Evolutionary conservation across 345 rosid genomes (phyloP), one percentile per base, ranked within the genome.

Genomic region (Eucalyptus virginea): DNA sequence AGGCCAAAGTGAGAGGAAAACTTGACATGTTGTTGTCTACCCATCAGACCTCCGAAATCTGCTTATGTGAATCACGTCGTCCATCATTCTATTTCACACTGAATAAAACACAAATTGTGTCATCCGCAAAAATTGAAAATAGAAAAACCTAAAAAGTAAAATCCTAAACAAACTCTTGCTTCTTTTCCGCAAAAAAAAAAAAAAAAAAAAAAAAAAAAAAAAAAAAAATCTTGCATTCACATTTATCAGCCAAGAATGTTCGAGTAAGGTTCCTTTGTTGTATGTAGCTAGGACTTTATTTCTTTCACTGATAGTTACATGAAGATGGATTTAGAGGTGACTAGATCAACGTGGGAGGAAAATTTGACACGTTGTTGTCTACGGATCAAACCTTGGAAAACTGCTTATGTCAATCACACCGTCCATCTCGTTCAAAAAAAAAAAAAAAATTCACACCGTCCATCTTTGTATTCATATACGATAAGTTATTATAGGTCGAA

Each of bases 401-500:
- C 2, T 34, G 24, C 81, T 18, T 9, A 3, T 34, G 42, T 69
- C 42, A 34, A 34, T 32, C 23, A 34, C 81, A 40, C 0, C 7
- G 1, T 17, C 4, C 12, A 8, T 17, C 56, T 51, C n/a, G n/a
- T n/a, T n/a, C n/a, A n/a, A n/a, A n/a, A n/a, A n/a, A n/a, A n/a
- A n/a, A n/a, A n/a, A n/a, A n/a, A n/a, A n/a, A n/a, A n/a, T n/a
- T 32, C 23, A 34, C 81, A 40, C 0, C 7, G 1, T 17, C 4
- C 12, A 8, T 17, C 56, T 51, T 51, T 51, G 44, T 5, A 69
- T 18, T 69, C 24, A 34, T 11, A 34, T 0, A 18, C 2, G 44
- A 17, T 18, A 18, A 32, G 44, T 32, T 4, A 0, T 34, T 9
- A 19, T 34, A 34, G 23, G 6, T 32, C 0, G 3, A 32, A 9